phyloP scores from a whole-genome alignment of 768 basidiomycete genomes.

The Mrakia blollopis region DNA sequence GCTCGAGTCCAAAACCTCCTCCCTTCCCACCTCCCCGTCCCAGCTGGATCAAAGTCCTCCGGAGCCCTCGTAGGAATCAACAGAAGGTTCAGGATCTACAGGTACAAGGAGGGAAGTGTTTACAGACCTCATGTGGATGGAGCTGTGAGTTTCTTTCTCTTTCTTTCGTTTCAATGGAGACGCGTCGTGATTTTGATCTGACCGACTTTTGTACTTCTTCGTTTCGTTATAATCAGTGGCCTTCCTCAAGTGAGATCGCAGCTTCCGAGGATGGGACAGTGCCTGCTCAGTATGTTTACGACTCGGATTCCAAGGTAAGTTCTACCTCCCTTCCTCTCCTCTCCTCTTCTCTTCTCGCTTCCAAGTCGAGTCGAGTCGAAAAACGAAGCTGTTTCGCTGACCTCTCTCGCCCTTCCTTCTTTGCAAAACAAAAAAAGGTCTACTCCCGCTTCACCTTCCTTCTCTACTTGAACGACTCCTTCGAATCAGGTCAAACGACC shows the following conservation, averaged over 20 bases:
- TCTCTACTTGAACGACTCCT: constrained; percentile 47
- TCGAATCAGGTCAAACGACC: constrained; percentile 51
- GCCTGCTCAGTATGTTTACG: constrained; percentile 30
- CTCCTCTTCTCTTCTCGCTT: not conserved
- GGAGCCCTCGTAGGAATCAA: constrained; percentile 30
- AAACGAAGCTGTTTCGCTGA: not conserved
- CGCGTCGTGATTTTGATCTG: too few species aligned
- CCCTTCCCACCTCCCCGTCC: constrained; percentile 21
- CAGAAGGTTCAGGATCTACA: constrained; percentile 29
- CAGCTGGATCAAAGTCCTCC: constrained; percentile 12
- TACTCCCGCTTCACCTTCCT: constrained; percentile 39
- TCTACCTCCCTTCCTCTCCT: too few species aligned
- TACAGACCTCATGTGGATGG: constrained; percentile 33
- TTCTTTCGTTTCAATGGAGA: not conserved
- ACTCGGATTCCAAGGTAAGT: constrained; percentile 27
- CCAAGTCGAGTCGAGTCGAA: not conserved
- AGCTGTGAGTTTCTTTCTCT: not conserved
- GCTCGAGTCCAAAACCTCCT: constrained; percentile 21
- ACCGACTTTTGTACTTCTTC: not conserved
- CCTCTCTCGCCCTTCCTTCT: not conserved
- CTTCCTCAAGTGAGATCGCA: constrained; percentile 21
- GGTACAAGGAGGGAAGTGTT: constrained; percentile 25
- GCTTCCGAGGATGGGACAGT: constrained; percentile 18
- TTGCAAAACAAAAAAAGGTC: too few species aligned
- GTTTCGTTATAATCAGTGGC: constrained; percentile 9